phyloP scores from a whole-genome alignment of 345 rosid species.

The Sapria himalayana region DNA sequence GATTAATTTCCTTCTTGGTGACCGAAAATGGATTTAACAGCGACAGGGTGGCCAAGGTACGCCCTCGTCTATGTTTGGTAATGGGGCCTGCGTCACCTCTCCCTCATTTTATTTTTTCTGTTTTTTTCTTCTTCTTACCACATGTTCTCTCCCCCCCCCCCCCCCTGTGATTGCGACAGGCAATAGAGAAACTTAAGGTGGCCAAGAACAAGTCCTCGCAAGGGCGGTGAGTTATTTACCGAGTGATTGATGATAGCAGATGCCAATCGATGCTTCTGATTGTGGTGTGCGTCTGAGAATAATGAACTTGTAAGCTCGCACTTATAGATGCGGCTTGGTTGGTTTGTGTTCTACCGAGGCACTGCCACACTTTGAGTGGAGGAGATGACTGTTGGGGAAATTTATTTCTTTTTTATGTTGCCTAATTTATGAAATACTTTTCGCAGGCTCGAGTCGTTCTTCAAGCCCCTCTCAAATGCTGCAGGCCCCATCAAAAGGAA shows the following conservation, averaged over 20 bases:
- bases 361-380: conserved; percentile 3
- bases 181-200: conserved; percentile 66
- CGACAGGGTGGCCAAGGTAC: conserved; percentile 75
- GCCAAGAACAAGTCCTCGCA: conserved; percentile 93
- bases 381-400: conserved; percentile 1
- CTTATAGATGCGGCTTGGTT: no score
- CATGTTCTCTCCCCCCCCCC: conserved; percentile 2
- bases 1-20: conserved; percentile 45
- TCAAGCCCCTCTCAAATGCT: conserved; percentile 43
- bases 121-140: neutral
- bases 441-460: conserved; percentile 54
- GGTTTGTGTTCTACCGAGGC: no score
- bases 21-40: conserved; percentile 81
- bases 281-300: no score
- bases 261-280: no score
- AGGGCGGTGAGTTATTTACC: conserved; percentile 44
- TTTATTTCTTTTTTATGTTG: conserved; percentile 3
- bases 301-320: no score
- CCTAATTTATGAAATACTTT: conserved; percentile 2
- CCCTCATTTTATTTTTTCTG: conserved; percentile 1
- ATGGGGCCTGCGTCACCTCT: neutral
- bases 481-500: conserved; percentile 43
- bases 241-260: neutral
- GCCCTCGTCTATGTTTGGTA: neutral
- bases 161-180: conserved; percentile 26